Conservation (phyloP, 768 basidiomycete genomes). For the Termitomyces bulborhizus region DNA sequence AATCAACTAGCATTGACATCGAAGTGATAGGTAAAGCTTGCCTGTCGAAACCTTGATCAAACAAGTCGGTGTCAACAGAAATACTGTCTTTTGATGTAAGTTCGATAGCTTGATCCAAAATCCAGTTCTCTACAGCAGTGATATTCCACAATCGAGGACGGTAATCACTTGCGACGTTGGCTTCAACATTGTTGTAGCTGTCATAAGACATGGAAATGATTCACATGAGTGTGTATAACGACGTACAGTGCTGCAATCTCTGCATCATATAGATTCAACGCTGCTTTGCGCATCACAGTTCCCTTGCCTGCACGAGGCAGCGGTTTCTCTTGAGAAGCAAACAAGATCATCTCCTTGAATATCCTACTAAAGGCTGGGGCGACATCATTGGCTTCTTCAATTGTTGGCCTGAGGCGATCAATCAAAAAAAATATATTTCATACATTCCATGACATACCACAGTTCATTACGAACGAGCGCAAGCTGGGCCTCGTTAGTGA, state of each 20-base stretch:
- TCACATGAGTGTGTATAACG: background rate
- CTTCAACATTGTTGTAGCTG: background rate
- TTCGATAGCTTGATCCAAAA: background rate
- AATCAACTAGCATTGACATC: background rate
- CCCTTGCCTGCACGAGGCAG: background rate
- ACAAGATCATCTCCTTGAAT: background rate
- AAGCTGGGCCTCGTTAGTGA: background rate
- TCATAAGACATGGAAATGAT: background rate
- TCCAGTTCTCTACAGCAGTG: background rate
- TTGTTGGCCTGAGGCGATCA: background rate
- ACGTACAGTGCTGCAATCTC: background rate
- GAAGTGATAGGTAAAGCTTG: background rate
- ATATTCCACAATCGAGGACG: background rate
- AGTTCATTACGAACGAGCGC: background rate
- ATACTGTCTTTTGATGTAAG: background rate
- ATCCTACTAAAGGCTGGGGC: background rate
- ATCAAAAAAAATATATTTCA: background rate
- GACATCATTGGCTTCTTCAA: background rate
- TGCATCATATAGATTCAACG: background rate
- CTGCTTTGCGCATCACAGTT: background rate
- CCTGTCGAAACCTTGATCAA: background rate
- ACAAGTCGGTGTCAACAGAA: background rate
- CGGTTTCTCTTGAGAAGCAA: background rate
- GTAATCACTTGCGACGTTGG: background rate
- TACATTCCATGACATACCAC: background rate